Base-by-base conservation (phyloP, 257 asterid genomes). In the Gentiana straminea region DNA sequence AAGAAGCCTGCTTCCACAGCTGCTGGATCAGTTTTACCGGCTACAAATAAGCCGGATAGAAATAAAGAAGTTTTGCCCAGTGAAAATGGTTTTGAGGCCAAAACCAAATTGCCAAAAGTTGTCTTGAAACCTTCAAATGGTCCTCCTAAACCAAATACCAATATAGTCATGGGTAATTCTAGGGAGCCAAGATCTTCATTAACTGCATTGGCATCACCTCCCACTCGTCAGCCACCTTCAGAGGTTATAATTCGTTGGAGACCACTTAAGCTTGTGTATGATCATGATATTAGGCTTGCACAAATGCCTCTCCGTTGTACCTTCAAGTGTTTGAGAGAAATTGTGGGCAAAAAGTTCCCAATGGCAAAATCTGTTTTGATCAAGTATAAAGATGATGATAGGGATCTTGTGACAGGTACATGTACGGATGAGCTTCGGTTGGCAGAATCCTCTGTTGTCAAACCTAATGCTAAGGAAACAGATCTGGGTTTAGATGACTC, bases 221-320 rank as follows among this genome's bases (percentile, higher is more conserved):
- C 52, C 11, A 37, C 38, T 46, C 66, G 48, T 51, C 75, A 55
- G 32, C 71, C 60, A 53, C 46, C 82, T 52, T 66, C 34, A 6
- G 77, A 54, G 59, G 77, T 70, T 56, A 51, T 57, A 1, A 62
- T 75, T 7, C 77, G 54, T 49, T 81, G 75, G 77, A 81, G 95
- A 62, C 83, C 81, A 2, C 62, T 92, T 77, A 92, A 92, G 79
- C 95, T 92, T 62, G 91, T 88, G 44, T 92, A 92, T 69, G 98
- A 82, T 58, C 97, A 88, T 36, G 97, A 88, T 72, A 92, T 92
- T 65, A 79, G 97, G 73, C 95, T 92, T 52, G 86, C 85, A 13
- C 81, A 83, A 54, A 85, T 92, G 94, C 97, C 98, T 2, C 79
- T 77, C 43, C 69, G 72, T 53, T 92, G 97, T 78, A 72, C 67